These are phyloP conservation scores for Phialophora tarda DNA, from an alignment of 2,329 filamentous ascomycete species.

Conservation along the genomic window DNA sequence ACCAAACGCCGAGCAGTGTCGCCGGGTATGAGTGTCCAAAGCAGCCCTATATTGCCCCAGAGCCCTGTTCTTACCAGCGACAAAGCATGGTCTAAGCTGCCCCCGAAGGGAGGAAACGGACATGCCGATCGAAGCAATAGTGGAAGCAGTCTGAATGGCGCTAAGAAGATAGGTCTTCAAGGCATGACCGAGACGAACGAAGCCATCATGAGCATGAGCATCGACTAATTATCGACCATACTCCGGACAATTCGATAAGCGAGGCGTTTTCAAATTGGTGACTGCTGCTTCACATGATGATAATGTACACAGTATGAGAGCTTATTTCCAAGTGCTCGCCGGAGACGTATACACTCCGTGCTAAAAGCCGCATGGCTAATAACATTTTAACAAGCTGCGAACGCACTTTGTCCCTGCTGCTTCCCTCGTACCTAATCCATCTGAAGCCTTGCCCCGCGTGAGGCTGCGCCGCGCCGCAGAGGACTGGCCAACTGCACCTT, in stretches of 20 bases:
- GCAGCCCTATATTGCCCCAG: conserved; percentile 81
- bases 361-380: neutral
- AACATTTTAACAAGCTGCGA: neutral
- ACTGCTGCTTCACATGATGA: conserved; percentile 5
- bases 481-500: neutral
- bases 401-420: neutral
- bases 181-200: conserved; percentile 97
- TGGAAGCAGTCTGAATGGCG: conserved; percentile 50
- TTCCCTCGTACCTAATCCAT: neutral
- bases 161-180: conserved; percentile 74
- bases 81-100: conserved; percentile 70
- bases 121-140: conserved; percentile 57
- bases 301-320: conserved; percentile 5
- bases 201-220: conserved; percentile 95
- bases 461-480: conserved; percentile 2
- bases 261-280: conserved; percentile 17
- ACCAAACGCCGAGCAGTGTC: conserved; percentile 85
- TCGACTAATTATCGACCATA: conserved; percentile 65
- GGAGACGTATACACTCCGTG: neutral
- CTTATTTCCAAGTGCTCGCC: neutral
- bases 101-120: conserved; percentile 63
- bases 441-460: conserved; percentile 1
- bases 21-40: conserved; percentile 87
- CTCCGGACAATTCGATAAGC: conserved; percentile 12
- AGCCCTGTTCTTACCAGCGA: conserved; percentile 74